Evolutionary conservation across 2,329 filamentous ascomycete genomes (phyloP), one percentile per base, ranked within the genome.

Genomic region (Apiospora sp.): DNA sequence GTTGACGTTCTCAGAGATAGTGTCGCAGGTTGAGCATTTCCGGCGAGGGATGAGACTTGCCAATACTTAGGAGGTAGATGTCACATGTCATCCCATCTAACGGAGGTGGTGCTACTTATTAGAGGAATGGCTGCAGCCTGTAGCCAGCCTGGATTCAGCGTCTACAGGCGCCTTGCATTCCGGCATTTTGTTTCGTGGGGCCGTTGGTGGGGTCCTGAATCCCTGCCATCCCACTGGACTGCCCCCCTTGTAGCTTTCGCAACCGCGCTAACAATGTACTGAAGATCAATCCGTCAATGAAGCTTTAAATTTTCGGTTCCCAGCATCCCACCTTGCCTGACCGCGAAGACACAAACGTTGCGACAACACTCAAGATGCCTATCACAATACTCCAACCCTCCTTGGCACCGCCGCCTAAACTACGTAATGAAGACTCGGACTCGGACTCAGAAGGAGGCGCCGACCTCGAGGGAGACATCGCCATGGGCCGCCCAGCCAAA

Each of bases 401-500:
- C 8, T 75, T 73, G 10, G 72, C 75, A 8, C 76, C 77, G 43
- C 70, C 72, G 27, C 73, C 74, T 68, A 70, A 69, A 24, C 70
- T 71, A 4, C 46, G 73, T 71, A 68, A 68, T 70, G 24, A 67
- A 46, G 46, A 61, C 22, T 78, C 77, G 8, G 77, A 81, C 58
- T 80, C 84, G 0, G 86, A 86, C 72, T 85, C 84, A 14, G 83
- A 83, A 44, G 86, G 84, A 73, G 86, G 86, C 67, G 86, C 80
- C 22, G 84, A 86, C 70, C 75, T 87, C 8, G 81, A 85, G 43
- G 83, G 84, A 71, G 84, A 87, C 75, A 76, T 86, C 69, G 79
- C 84, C 70, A 88, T 87, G 85, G 75, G 71, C 30, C 79, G 82
- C 67, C 82, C 82, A 19, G 73, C 81, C 58, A 86, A 86, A 77